Evolutionary conservation across 345 rosid species (phyloP), one percentile per base, ranked within the genome.

Genomic region (Citrus medica): DNA sequence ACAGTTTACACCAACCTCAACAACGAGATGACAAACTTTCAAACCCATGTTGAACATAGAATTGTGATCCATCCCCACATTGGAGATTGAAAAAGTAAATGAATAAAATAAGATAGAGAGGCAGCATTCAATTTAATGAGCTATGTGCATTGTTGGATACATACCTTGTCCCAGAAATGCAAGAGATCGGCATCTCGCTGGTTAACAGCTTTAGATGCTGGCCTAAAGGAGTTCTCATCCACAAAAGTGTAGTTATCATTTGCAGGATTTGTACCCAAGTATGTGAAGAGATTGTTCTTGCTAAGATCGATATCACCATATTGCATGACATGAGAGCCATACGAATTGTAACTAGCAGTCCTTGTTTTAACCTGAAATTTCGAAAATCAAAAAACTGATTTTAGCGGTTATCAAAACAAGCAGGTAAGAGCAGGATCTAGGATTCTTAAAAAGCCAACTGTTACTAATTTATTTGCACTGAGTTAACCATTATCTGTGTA

Each of bases 121-220:
- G 42, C 37, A 37, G 53, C 17, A 30, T 13, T 71, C 64, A 58
- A 21, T 14, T 71, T 16, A 30, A 74, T 7, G 58, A 21, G 72
- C 28, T 33, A 61, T 7, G 24, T 27, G 56, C 37, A 72, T 28
- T 59, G 27, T 51, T 51, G 76, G 42, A 71, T 46, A 81, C 80
- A 73, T 76, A 96, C 99, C 97, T 96, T 96, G 69, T 87, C 89
- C 98, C 97, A 96, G 85, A 94, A 92, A 84, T 94, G 98, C 67
- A 94, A 89, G 67, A 96, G 92, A 89, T 96, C 99, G 21, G 98
- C 98, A 83, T 96, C 99, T 32, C 98, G 97, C 83, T 96, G 99
- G 88, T 90, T 96, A 73, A 93, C 94, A 83, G 87, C 92, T 85
- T 86, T 87, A 77, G 89, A 78, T 62, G 89, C 85, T 67, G 81